These are phyloP conservation scores for Aspergillus sp. DNA, from an alignment of 2,329 filamentous ascomycete genomes.

Conservation along the genomic window DNA sequence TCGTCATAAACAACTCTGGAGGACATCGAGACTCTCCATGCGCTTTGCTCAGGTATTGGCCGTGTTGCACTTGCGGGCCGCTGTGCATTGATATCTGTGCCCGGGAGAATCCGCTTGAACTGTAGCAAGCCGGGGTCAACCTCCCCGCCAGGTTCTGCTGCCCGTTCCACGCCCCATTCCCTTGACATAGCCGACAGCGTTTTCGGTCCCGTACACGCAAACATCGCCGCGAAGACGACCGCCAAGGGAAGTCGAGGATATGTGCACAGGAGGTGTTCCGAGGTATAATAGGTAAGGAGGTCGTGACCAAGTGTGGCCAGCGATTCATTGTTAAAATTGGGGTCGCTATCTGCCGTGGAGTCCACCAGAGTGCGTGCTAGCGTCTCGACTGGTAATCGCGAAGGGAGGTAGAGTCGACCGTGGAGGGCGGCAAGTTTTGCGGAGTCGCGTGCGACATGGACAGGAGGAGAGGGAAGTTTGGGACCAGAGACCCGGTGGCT, in stretches of 20 bases:
- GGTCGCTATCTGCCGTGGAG: conserved; percentile 68
- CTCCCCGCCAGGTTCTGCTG: conserved; percentile 78
- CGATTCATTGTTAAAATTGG: conserved; percentile 79
- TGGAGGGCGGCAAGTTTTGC: conserved; percentile 89
- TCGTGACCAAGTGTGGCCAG: conserved; percentile 72
- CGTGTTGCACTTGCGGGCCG: conserved; percentile 32
- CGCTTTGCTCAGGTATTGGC: conserved; percentile 42
- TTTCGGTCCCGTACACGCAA: conserved; percentile 68
- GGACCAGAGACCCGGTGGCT: conserved; percentile 26
- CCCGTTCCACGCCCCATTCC: conserved; percentile 86
- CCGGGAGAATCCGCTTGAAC: conserved; percentile 49
- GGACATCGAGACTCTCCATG: conserved; percentile 62
- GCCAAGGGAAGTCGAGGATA: conserved; percentile 84
- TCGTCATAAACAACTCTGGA: conserved; percentile 74
- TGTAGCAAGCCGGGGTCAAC: conserved; percentile 88
- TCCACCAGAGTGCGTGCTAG: conserved; percentile 81
- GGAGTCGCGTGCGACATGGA: conserved; percentile 57
- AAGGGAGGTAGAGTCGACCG: conserved; percentile 73
- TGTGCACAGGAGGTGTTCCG: conserved; percentile 77
- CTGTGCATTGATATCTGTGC: conserved; percentile 31
- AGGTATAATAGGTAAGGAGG: conserved; percentile 77
- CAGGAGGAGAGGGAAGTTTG: conserved; percentile 61
- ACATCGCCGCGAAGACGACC: conserved; percentile 78
- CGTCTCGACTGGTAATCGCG: conserved; percentile 73
- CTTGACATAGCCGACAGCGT: conserved; percentile 63